Base-by-base conservation (phyloP, 306 rosid species). In the Psophocarpus tetragonolobus region DNA sequence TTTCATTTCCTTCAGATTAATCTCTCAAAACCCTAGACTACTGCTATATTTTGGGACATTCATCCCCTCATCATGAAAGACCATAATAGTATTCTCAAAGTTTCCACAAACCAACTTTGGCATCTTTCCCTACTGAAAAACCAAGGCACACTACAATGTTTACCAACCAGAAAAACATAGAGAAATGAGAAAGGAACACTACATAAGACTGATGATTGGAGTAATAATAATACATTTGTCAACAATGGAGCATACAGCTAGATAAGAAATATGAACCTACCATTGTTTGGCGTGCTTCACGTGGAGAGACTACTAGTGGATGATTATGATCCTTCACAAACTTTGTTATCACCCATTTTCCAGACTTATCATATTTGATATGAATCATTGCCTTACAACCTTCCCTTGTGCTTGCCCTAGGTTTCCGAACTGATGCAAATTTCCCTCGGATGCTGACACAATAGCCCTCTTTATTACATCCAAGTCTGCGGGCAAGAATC, bases 311-410 rank as follows among this genome's bases (percentile, higher is more conserved):
- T 67, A 89, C 91, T 38, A 94, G 86, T 35, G 93, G 90, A 75
- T 94, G 98, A 84, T 92, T 94, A 82, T 92, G 98, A 58, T 94
- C 97, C 85, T 92, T 92, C 11, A 90, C 91, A 84, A 92, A 94
- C 79, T 94, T 94, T 13, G 98, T 92, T 29, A 92, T 89, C 75
- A 89, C 93, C 98, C 98, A 94, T 87, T 92, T 94, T 71, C 89
- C 96, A 41, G 95, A 89, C 82, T 90, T 88, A 21, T 90, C 96
- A 83, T 69, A 94, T 80, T 94, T 94, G 27, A 94, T 91, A 74
- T 94, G 97, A 84, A 94, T 88, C 98, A 94, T 94, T 1, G 97
- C 98, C 90, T 90, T 94, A 65, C 98, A 94, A 74, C 98, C 98
- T 80, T 90, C 98, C 86, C 98, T 88, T 66, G 98, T 89, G 87